Base-by-base conservation (phyloP, 202 grass and related monocot species). In the Eragrostis tef region DNA sequence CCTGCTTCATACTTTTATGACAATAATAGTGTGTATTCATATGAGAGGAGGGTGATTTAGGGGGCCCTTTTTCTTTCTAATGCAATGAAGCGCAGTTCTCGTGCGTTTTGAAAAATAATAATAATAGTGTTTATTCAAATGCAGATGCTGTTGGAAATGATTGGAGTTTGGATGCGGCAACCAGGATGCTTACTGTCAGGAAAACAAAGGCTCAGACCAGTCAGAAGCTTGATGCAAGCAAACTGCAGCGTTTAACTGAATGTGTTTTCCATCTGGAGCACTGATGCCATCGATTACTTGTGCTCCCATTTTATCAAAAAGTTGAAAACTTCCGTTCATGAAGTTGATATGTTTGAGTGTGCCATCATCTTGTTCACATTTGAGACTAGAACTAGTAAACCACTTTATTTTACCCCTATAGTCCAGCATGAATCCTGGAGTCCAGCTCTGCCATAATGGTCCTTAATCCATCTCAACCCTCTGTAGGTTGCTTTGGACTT, bases 261-360 rank as follows among this genome's bases (percentile, higher is more conserved):
- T 96, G 85, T 56, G 97, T 99, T 87, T 99, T 96, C 77, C 97
- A 99, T 75, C 78, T 99, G 70, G 97, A 96, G 83, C 88, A 99
- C 80, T 99, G 75, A 96, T 74, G 44, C 62, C 47, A n/a, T 5
- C 19, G 6, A 14, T 64, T 51, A 74, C 17, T 60, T 1, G 8
- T 27, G 42, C 5, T 2, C 4, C 48, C 15, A 3, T 17, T 44
- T 56, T 56, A 56, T 56, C 0, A 16, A 56, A 56, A 56, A 56
- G 1, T 20, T 56, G 19, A 56, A 20, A 56, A 56, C 52, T 56
- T 56, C 52, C 7, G 52, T 56, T 15, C 9, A 19, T 56, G 52
- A 21, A 56, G 52, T 56, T 7, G 19, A 56, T 20, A 56, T 39
- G 29, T 54, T 20, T n/a, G 52, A 56, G 2, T 20, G 16, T 8